Conservation (phyloP, 768 basidiomycete genomes). For the Trametes villosa region DNA sequence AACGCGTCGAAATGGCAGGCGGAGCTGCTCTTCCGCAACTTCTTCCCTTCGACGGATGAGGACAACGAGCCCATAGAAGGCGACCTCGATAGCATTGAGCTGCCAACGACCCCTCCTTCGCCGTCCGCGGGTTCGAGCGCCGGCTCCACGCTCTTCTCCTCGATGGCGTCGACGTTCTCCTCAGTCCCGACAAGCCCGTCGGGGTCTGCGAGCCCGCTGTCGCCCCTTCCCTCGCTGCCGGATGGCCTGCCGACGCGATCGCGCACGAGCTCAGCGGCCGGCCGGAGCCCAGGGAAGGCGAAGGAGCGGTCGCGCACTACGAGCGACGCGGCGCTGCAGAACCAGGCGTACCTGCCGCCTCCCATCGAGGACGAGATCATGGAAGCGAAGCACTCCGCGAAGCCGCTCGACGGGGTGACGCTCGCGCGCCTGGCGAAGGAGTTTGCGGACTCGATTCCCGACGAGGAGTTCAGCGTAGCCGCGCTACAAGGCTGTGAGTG, state of each 20-base stretch:
- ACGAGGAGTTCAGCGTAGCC: conserved; percentile 87
- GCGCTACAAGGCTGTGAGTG: conserved; percentile 88
- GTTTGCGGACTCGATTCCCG: conserved; percentile 83
- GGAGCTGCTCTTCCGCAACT: conserved; percentile 85
- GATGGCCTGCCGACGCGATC: conserved; percentile 17
- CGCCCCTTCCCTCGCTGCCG: conserved; percentile 25
- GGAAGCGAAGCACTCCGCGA: conserved; percentile 62
- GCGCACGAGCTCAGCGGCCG: conserved; percentile 15
- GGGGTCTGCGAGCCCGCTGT: conserved; percentile 36
- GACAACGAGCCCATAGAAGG: conserved; percentile 43
- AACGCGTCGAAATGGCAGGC: conserved; percentile 86
- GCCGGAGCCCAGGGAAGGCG: neutral
- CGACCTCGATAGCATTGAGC: conserved; percentile 52
- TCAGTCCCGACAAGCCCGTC: conserved; percentile 42
- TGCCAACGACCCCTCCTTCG: conserved; percentile 44
- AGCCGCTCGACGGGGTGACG: conserved; percentile 65
- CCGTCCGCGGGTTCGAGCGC: conserved; percentile 42
- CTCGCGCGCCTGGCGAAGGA: conserved; percentile 71
- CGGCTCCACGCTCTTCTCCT: conserved; percentile 54
- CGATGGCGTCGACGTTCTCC: conserved; percentile 52
- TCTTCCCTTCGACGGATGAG: conserved; percentile 79
- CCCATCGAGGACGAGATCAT: conserved; percentile 62
- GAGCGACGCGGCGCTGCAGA: conserved; percentile 28
- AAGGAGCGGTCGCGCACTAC: conserved; percentile 24
- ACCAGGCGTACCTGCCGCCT: conserved; percentile 59